Percentiles rank a stretch among this genome's conserved stretches.
These are phyloP conservation scores for Penicillium sp. DNA, from an alignment of 2,329 filamentous ascomycete genomes.

Conservation along the genomic window DNA sequence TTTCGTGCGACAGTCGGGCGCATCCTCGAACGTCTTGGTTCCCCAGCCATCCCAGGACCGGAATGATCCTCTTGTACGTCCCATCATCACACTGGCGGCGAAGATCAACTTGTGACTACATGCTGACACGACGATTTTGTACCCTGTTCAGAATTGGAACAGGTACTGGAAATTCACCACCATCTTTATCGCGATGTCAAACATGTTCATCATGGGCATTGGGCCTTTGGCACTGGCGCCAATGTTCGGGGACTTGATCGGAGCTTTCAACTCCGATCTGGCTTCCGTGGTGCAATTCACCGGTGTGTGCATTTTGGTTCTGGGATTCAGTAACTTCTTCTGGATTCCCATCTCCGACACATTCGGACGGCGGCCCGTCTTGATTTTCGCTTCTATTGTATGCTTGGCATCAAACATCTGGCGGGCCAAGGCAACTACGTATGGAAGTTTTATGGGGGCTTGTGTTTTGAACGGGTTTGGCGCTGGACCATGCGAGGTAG, in stretches of 20 bases:
- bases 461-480: conserved; percentile 64
- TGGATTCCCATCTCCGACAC: conserved; percentile 60
- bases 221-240: conserved; percentile 58
- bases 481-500: conserved; percentile 51
- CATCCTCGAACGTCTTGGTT: conserved; percentile 49
- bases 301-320: conserved; percentile 57
- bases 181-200: conserved; percentile 49
- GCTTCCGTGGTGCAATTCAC: conserved; percentile 59
- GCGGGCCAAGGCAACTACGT: conserved; percentile 60
- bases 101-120: not conserved
- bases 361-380: conserved; percentile 57
- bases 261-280: conserved; percentile 56
- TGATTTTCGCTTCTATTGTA: conserved; percentile 55
- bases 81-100: not conserved
- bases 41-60: conserved; percentile 53
- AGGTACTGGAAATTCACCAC: conserved; percentile 51
- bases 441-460: conserved; percentile 65
- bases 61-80: conserved; percentile 47
- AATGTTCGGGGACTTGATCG: conserved; percentile 61
- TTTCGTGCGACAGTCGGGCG: conserved; percentile 59
- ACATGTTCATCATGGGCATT: conserved; percentile 57
- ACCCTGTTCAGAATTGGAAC: conserved; percentile 49
- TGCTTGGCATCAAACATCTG: conserved; percentile 58
- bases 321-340: conserved; percentile 63
- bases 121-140: not conserved